Conservation (phyloP, 2,329 filamentous ascomycete genomes). For the Fusarium gaditjirri region DNA sequence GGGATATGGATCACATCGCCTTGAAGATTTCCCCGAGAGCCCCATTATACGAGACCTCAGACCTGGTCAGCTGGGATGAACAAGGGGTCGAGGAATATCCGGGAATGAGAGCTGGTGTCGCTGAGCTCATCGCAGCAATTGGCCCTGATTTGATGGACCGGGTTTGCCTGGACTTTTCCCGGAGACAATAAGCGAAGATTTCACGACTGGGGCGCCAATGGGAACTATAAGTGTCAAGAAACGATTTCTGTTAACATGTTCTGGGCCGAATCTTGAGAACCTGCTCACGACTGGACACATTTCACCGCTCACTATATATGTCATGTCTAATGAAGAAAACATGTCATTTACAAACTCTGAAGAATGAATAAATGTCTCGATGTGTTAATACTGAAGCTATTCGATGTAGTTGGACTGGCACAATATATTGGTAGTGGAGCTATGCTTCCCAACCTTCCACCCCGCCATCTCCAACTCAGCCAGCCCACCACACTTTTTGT, state of each 20-base stretch:
- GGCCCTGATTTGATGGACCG: conserved; percentile 68
- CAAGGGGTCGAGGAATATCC: conserved; percentile 60
- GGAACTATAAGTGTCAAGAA: not conserved
- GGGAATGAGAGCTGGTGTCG: conserved; percentile 70
- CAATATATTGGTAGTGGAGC: conserved; percentile 13
- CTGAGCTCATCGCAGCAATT: conserved; percentile 73
- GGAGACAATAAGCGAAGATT: not conserved
- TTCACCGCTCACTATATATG: not conserved
- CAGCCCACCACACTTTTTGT: conserved; percentile 35
- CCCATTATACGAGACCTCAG: conserved; percentile 55
- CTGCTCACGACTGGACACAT: not conserved
- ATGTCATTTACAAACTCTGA: not conserved
- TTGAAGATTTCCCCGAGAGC: conserved; percentile 58
- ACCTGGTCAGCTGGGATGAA: conserved; percentile 69
- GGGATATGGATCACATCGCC: conserved; percentile 69
- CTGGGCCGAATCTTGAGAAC: not conserved
- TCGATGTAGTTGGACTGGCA: not conserved
- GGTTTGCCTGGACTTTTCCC: conserved; percentile 67
- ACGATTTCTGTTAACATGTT: too few species aligned
- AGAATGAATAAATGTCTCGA: not conserved
- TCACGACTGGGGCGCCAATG: too few species aligned
- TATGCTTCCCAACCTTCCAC: conserved; percentile 30
- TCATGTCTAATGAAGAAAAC: not conserved
- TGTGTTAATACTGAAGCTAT: not conserved
- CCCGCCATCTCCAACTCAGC: conserved; percentile 33